Conservation (phyloP, 768 basidiomycete genomes). For the Mycena vulgaris region DNA sequence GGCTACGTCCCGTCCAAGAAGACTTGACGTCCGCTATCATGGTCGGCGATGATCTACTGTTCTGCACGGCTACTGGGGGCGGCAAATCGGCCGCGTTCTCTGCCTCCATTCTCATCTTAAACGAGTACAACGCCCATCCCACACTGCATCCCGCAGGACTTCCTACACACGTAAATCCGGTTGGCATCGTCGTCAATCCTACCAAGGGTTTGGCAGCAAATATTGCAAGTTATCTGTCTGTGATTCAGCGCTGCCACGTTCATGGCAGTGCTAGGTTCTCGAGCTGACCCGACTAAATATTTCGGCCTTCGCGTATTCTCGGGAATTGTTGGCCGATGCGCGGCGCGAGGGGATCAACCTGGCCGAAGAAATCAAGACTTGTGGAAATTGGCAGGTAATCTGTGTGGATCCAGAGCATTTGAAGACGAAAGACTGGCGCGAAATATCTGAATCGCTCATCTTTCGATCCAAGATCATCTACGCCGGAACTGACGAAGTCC, state of each 20-base stretch:
- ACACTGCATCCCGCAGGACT: not conserved
- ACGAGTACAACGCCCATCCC: constrained; percentile 6
- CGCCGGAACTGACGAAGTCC: not conserved
- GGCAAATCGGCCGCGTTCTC: constrained; percentile 15
- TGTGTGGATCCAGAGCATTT: constrained; percentile 20
- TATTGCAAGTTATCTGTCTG: not conserved
- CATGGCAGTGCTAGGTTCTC: not conserved
- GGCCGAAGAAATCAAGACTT: not conserved
- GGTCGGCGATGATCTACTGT: constrained; percentile 1
- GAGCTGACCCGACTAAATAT: constrained; percentile 3
- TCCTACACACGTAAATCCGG: not conserved
- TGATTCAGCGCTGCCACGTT: not conserved
- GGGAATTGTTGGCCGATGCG: not conserved
- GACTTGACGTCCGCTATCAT: not conserved
- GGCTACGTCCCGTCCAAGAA: not conserved
- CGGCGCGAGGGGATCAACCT: not conserved
- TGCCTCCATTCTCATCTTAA: not conserved
- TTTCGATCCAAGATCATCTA: not conserved
- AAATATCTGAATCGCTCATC: not conserved
- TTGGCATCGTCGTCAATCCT: constrained; percentile 8
- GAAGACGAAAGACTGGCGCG: not conserved
- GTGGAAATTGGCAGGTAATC: not conserved
- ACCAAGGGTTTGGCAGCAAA: constrained; percentile 8
- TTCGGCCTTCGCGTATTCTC: not conserved
- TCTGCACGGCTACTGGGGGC: constrained; percentile 13